Base-by-base conservation (phyloP, 345 rosid species). In the Boechera retrofracta region DNA sequence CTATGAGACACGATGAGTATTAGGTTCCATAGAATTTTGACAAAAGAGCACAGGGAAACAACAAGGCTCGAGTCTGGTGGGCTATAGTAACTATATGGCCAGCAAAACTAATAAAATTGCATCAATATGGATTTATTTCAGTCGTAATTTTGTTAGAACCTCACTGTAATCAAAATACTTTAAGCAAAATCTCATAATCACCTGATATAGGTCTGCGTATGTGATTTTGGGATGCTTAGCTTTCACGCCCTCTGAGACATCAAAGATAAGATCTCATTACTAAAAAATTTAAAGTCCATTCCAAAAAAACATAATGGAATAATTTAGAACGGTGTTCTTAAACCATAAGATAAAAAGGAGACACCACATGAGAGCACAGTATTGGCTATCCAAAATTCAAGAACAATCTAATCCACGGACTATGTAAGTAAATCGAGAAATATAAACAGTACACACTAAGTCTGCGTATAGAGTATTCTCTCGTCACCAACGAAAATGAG, bases 181-280 rank as follows among this genome's bases (percentile, higher is more conserved):
- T 5, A 60, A 9, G 11, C 6, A 11, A 18, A 52, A 31, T 24
- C 16, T 71, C 13, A 12, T 21, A 67, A 70, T 80, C 61, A 80
- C 83, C 83, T 80, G 83, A 28, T 45, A 80, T 1, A 81, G 33
- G 64, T 94, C 97, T 3, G 97, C 97, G 55, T 92, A 89, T 0
- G 97, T 84, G 70, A 94, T 85, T 79, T 87, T 94, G 0, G 90
- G 93, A 82, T 87, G 85, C 64, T 89, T 90, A 69, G 86, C 85
- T 82, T 90, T 94, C 84, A 94, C 91, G 29, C 80, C 87, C 82
- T 92, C 98, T 94, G 86, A 26, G 79, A 67, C 56, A 71, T 12
- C n/a, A 71, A 69, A 73, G 71, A 76, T 38, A 69, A 1, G 47
- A 69, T 35, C 62, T 38, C 70, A 75, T 52, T 10, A 44, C 55